Base-by-base conservation (phyloP, 164 flowering plant species). In the Kalanchoe fedtschenkoi region DNA sequence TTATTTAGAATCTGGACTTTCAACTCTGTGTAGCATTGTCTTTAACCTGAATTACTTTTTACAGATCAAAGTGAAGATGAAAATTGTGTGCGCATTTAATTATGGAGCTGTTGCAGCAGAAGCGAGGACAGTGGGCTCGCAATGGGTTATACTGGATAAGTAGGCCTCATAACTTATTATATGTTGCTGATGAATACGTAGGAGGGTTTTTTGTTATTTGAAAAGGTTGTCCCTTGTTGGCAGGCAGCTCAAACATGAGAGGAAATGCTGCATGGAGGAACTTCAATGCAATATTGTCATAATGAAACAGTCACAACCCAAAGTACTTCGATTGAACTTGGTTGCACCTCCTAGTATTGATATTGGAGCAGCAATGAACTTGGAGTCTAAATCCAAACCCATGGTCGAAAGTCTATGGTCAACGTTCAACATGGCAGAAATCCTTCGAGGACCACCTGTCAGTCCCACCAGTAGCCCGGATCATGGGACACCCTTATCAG, bases 391-490 rank as follows among this genome's bases (percentile, higher is more conserved):
- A 29, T 64, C 63, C 11, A 77, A 72, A 19, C 37, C 66, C 62
- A 64, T 74, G 33, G 62, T 56, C 16, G 66, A 70, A 34, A 59
- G 64, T 60, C 28, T 66, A 3, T 65, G 67, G 58, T 64, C 70
- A 6, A 65, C 68, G 51, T 56, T 53, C 65, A 78, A 72, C 24
- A 34, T 70, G 29, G 24, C 67, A 46, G 67, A 72, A 55, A 43
- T 68, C 22, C 74, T 77, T 42, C 77, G 70, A 42, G 96, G 80
- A 32, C 96, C 92, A 51, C 79, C 69, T 63, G 96, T 84, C 58
- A 91, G 95, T 67, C 98, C 98, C 24, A 78, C 72, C 16, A 82
- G 95, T 71, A 91, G 95, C 73, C 96, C 95, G 28, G 98, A 86
- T 16, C 79, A 77, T 9, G 87, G 74, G 60, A 77, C 89, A 8